Conservation (phyloP, 2,329 filamentous ascomycete genomes). For the Fonsecaea pugnacius region DNA sequence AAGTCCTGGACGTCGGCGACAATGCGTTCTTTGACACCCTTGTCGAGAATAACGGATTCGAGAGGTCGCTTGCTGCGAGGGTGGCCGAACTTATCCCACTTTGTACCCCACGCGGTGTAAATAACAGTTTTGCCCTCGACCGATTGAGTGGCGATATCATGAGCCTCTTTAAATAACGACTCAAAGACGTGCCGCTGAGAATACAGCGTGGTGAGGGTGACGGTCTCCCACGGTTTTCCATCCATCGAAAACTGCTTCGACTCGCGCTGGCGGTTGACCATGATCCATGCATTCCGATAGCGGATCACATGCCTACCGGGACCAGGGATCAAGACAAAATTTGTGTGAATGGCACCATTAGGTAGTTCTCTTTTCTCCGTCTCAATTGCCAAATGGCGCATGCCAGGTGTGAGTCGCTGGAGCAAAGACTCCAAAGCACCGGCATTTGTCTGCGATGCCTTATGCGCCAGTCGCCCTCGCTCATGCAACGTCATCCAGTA, state of each 20-base stretch:
- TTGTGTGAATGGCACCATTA: conserved; percentile 72
- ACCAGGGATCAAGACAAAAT: conserved; percentile 87
- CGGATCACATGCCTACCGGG: conserved; percentile 87
- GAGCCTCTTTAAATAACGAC: conserved; percentile 84
- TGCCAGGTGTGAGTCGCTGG: conserved; percentile 61
- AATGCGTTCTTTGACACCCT: conserved; percentile 80
- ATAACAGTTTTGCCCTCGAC: conserved; percentile 93
- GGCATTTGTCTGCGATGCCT: conserved; percentile 47
- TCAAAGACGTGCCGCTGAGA: conserved; percentile 87
- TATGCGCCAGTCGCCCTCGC: conserved; percentile 58
- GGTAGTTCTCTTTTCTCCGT: conserved; percentile 66
- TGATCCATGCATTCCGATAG: conserved; percentile 83
- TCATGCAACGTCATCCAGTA: conserved; percentile 91
- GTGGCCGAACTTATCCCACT: conserved; percentile 84
- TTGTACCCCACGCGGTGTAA: conserved; percentile 80
- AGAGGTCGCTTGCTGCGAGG: conserved; percentile 84
- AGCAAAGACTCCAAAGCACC: conserved; percentile 59
- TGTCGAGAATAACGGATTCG: conserved; percentile 82
- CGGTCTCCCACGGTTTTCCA: conserved; percentile 90
- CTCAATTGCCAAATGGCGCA: conserved; percentile 68
- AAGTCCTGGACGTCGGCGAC: conserved; percentile 83
- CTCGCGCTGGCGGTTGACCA: conserved; percentile 84
- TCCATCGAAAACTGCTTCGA: conserved; percentile 61
- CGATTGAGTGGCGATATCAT: conserved; percentile 74
- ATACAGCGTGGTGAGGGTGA: conserved; percentile 90